A percentile compares a stretch with the other conserved stretches of the same genome.
Conservation (phyloP, 345 rosid genomes). For the Citrus cavaleriei region DNA sequence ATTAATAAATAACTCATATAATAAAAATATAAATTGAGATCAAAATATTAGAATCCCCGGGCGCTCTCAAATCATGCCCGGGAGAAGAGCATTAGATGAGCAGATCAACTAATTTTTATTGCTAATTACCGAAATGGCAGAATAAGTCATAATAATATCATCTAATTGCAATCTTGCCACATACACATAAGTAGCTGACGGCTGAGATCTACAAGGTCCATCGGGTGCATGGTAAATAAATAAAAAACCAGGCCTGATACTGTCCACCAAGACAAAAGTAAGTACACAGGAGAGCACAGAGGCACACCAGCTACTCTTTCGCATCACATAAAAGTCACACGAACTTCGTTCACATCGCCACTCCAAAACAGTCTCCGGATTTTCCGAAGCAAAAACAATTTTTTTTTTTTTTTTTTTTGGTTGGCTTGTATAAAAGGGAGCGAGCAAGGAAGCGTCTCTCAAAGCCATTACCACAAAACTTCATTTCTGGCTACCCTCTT, state of each 20-base stretch:
- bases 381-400: slow-evolving; percentile 23
- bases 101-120: slow-evolving; percentile 14
- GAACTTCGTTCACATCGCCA: slow-evolving; percentile 34
- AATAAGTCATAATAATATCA: background rate
- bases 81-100: slow-evolving; percentile 2
- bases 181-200: too few relatives aligned
- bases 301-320: background rate
- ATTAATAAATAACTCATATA: too few relatives aligned
- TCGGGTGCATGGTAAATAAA: slow-evolving; percentile 24
- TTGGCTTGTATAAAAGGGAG: slow-evolving; percentile 6
- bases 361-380: slow-evolving; percentile 22
- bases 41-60: too few relatives aligned
- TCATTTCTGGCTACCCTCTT: slow-evolving; percentile 39
- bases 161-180: slow-evolving; percentile 8
- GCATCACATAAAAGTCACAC: background rate
- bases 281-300: background rate
- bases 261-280: too few relatives aligned
- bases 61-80: too few relatives aligned
- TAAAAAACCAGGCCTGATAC: background rate
- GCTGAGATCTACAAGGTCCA: background rate
- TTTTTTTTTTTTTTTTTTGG: too few relatives aligned
- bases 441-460: too few relatives aligned
- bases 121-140: background rate
- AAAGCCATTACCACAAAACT: background rate
- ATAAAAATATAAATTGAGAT: too few relatives aligned